Evolutionary conservation across 106 monocot genomes (phyloP), one percentile per base, ranked within the genome.

Genomic region (Allium fistulosum): DNA sequence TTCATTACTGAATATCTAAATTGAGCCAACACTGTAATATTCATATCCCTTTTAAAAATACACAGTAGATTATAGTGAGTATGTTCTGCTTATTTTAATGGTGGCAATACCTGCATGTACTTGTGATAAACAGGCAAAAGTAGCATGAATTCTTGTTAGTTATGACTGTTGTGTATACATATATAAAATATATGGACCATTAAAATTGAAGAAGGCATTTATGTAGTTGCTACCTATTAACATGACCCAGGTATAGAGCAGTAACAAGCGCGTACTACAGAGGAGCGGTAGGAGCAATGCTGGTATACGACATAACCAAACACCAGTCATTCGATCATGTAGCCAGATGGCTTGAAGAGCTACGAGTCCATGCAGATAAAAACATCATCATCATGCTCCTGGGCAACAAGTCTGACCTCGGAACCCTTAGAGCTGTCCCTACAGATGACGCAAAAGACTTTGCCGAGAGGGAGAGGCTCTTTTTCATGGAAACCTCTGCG

Each of bases 271-370:
- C 85, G 4, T 85, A 85, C 69, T 81, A 85, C 48, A 75, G 85
- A 28, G 85, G 85, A 51, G 85, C 85, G 2, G 76, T 85, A 10
- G 85, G 85, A 15, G 85, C 85, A 16, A 78, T 85, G 85, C 73
- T 85, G n/a, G 85, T 85, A 4, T 85, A 85, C 53, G 85, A 85
- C 75, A 85, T 85, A 27, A 85, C 85, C 49, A 85, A 85, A 49
- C 78, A 81, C 49, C 81, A 85, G 69, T 72, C 85, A 17, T 85
- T 85, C 17, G 85, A 85, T 47, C 81, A 85, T 51, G 52, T 81
- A 0, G 51, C 78, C 0, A 68, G 78, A 17, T 85, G 85, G 85
- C 55, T 85, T 4, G 85, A 79, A 18, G 85, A 85, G 49, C 75
- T 85, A 0, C 78, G 85, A 1, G 70, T 72, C 17, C 85, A 85